Evolutionary conservation across 805 yeast genomes (phyloP).

Genomic region (Kodamaea neixiangensis): DNA sequence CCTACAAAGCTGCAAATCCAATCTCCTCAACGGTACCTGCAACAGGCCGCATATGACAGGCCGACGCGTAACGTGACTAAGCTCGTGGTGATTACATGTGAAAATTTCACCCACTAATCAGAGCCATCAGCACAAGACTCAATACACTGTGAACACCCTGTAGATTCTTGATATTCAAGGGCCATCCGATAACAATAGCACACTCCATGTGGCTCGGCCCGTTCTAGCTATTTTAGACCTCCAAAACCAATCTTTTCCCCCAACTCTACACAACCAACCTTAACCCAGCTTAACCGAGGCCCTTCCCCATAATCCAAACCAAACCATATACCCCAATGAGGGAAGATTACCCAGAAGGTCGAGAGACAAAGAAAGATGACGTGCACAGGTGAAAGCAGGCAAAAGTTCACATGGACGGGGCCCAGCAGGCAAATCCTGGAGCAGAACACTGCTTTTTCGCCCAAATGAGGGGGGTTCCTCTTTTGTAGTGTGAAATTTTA

Average conservation of each 20-base stretch:
- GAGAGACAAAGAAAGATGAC: neutral
- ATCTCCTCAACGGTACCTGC: neutral
- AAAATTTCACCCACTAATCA: neutral
- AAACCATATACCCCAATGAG: neutral
- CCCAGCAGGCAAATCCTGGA: constrained; percentile 1
- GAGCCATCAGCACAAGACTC: too few relatives aligned
- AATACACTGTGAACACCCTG: too few relatives aligned
- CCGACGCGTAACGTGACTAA: neutral
- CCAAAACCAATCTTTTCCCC: neutral
- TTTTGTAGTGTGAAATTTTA: constrained; percentile 10
- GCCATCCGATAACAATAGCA: too few relatives aligned
- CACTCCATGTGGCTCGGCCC: too few relatives aligned
- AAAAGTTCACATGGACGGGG: constrained; percentile 6
- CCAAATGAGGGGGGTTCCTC: constrained; percentile 7
- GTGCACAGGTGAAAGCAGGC: neutral
- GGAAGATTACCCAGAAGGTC: neutral
- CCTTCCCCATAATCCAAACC: neutral
- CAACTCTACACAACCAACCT: neutral
- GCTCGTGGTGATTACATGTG: neutral
- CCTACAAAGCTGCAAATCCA: neutral
- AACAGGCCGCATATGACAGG: neutral
- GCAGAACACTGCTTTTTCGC: neutral
- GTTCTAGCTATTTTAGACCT: neutral
- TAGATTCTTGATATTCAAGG: too few relatives aligned
- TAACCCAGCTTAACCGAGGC: neutral